Evolutionary conservation across 208 protist genomes (phyloP), one percentile per base, ranked within the genome.

Genomic region (Herpetomonas samuelpessoai): DNA sequence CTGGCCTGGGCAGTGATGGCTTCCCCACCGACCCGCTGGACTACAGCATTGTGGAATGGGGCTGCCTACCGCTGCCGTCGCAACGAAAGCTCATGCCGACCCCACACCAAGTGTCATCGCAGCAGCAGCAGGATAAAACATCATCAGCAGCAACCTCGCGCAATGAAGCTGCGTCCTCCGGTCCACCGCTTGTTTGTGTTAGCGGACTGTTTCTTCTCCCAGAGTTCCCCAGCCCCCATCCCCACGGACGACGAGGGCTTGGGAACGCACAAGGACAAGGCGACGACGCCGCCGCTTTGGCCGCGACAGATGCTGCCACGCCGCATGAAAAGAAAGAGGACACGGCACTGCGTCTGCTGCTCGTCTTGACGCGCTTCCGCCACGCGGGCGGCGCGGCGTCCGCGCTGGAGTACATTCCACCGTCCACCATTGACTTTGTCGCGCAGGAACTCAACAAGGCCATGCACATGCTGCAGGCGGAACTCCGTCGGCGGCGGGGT

Each of bases 361-460:
- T 68, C 14, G 27, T 72, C 1, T 52, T 80, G 14, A 70, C 70
- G 25, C 68, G 74, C 27, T 76, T 66, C 45, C 62, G 58, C 0
- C 52, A 57, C n/a, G 46, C 71, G 22, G 64, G 71, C 59, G 12
- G 28, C 19, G 22, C 62, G 9, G 45, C 28, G 4, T 2, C 45
- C 6, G 41, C 67, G 46, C 71, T 83, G 31, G 67, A 79, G 52
- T 38, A 52, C 1, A 51, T 83, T n/a, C 50, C 59, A 1, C 45
- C 58, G 4, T 47, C 12, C 2, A 58, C 68, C 41, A 58, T 83
- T 0, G 44, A 44, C 26, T 62, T 76, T 4, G 74, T 83, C 22
- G 63, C 62, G n/a, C 29, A 56, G 29, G 76, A 83, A 62, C 50
- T 83, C 18, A 83, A 83, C 58, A 83, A 83, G 62, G 76, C 68